These are phyloP conservation scores for Eleusine indica DNA, from an alignment of 176 grass and related monocot species.

Conservation along the genomic window DNA sequence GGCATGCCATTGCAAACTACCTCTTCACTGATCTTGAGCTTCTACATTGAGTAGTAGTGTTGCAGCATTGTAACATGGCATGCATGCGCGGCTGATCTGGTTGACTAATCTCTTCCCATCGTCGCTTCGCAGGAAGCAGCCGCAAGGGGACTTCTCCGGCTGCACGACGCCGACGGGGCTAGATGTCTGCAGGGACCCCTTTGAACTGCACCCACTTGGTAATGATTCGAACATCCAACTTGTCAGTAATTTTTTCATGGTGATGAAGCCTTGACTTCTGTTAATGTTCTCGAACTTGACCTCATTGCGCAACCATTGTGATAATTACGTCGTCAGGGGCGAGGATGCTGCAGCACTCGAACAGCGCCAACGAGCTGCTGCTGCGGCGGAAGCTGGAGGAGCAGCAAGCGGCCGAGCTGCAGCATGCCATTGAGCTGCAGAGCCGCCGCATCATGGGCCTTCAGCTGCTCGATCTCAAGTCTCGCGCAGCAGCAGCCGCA, in stretches of 20 bases:
- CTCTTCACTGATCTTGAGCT: background rate
- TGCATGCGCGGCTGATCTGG: background rate
- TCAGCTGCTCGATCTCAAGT: conserved; percentile 69
- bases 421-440: conserved; percentile 82
- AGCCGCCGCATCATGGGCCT: conserved; percentile 69
- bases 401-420: conserved; percentile 72
- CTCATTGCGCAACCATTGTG: background rate
- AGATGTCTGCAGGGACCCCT: conserved; percentile 59
- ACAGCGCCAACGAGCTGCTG: conserved; percentile 61
- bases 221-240: background rate
- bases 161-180: conserved; percentile 63
- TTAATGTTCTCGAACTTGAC: background rate
- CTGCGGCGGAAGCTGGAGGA: conserved; percentile 79
- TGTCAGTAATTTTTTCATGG: background rate
- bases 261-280: background rate
- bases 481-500: conserved; percentile 17
- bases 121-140: conserved; percentile 62
- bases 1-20: conserved; percentile 42
- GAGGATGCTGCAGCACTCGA: conserved; percentile 78
- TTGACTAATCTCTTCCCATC: conserved; percentile 11
- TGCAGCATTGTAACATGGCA: background rate
- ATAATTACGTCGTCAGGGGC: conserved; percentile 37
- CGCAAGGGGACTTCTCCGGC: conserved; percentile 66
- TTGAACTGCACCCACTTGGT: conserved; percentile 90
- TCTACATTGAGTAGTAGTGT: background rate